A percentile compares a stretch with the other conserved stretches of the same genome.
Evolutionary conservation across 257 asterid species (phyloP).

Genomic region (Mitragyna speciosa): DNA sequence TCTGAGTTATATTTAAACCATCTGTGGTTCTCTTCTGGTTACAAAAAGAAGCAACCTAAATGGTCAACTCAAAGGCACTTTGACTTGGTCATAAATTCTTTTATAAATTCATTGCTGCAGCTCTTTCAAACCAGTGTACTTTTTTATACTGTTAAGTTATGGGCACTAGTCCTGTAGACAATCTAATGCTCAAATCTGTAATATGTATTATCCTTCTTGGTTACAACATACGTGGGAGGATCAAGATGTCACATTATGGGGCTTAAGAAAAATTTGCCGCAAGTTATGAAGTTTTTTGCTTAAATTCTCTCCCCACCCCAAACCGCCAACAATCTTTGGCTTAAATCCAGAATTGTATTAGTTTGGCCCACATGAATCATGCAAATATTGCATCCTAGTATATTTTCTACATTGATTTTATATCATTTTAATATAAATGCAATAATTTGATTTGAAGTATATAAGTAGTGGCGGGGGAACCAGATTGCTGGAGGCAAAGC

Average conservation of each 20-base stretch:
- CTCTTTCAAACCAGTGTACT: too few relatives aligned
- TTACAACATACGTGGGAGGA: neutral
- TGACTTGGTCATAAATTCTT: neutral
- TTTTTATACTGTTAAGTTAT: neutral
- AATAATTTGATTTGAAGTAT: too few relatives aligned
- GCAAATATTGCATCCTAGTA: too few relatives aligned
- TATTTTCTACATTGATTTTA: too few relatives aligned
- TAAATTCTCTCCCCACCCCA: too few relatives aligned
- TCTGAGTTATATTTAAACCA: neutral
- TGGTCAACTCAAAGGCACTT: neutral
- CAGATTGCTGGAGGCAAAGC: constrained; percentile 96
- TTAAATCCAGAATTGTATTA: too few relatives aligned
- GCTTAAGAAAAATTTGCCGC: neutral
- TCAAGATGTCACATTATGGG: neutral
- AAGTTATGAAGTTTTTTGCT: too few relatives aligned
- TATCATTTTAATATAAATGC: too few relatives aligned
- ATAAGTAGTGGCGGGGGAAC: too few relatives aligned
- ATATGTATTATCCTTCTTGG: neutral
- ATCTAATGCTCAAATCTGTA: neutral
- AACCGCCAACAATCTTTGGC: too few relatives aligned
- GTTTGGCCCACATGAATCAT: too few relatives aligned
- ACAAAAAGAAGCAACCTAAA: neutral
- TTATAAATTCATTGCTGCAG: neutral
- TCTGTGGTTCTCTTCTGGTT: neutral
- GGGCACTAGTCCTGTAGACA: neutral